phyloP scores from a whole-genome alignment of 2,329 filamentous ascomycete species.

The Alternaria triticina region DNA sequence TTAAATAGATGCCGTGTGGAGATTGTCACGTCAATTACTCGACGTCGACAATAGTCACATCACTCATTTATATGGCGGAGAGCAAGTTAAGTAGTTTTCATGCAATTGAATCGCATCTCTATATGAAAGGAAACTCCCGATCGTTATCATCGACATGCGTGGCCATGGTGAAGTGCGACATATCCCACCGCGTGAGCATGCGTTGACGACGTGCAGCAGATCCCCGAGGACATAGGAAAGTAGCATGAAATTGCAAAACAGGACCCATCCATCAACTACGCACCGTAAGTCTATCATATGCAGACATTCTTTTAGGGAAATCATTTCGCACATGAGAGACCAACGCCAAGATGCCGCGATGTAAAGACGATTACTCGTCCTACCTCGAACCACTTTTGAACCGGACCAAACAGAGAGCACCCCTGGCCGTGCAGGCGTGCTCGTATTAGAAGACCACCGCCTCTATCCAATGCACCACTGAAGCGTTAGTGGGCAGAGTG shows the following conservation, averaged over 20 bases:
- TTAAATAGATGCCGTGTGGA: neutral
- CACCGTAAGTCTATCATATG: constrained; percentile 46
- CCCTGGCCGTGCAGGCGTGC: constrained; percentile 41
- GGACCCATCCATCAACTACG: constrained; percentile 38
- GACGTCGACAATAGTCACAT: neutral
- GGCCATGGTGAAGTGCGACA: constrained; percentile 36
- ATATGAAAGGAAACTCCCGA: constrained; percentile 49
- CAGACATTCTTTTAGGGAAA: constrained; percentile 46
- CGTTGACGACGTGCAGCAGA: constrained; percentile 45
- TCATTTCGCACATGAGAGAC: constrained; percentile 49
- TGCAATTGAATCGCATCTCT: constrained; percentile 48
- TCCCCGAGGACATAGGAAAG: constrained; percentile 42
- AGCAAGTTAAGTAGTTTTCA: constrained; percentile 29
- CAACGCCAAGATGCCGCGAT: constrained; percentile 52
- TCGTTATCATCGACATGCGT: constrained; percentile 46
- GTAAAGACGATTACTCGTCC: constrained; percentile 40
- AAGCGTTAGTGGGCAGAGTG: constrained; percentile 30
- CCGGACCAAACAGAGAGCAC: constrained; percentile 33
- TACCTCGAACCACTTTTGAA: constrained; percentile 46
- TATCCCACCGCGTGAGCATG: constrained; percentile 41
- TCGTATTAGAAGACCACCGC: constrained; percentile 42
- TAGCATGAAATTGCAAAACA: constrained; percentile 40
- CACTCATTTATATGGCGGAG: neutral
- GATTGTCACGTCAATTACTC: neutral
- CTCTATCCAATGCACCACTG: constrained; percentile 34